Percentiles rank a stretch among this genome's conserved stretches.
Conservation (phyloP, 2,329 filamentous ascomycete species). For the Trichoderma citrinoviride region DNA sequence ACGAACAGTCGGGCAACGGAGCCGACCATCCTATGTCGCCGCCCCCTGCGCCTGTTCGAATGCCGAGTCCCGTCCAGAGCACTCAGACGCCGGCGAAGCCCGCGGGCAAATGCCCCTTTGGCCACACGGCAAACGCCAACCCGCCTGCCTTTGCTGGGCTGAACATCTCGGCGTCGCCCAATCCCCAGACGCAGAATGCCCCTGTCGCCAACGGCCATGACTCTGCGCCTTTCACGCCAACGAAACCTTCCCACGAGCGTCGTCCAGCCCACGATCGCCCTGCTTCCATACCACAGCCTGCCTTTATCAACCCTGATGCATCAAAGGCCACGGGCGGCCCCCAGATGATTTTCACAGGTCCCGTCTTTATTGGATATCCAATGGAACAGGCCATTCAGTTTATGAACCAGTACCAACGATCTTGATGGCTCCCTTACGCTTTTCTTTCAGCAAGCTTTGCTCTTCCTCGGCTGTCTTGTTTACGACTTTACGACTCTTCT, state of each 20-base stretch:
- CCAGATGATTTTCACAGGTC: conserved; percentile 85
- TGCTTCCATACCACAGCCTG: conserved; percentile 39
- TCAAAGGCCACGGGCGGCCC: conserved; percentile 42
- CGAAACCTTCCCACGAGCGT: conserved; percentile 27
- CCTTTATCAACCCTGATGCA: conserved; percentile 50
- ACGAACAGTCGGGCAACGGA: conserved; percentile 41
- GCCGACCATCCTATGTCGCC: conserved; percentile 50
- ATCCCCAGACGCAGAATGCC: conserved; percentile 21
- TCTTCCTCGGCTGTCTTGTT: conserved; percentile 15
- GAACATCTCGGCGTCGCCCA: conserved; percentile 20
- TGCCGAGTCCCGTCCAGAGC: conserved; percentile 41
- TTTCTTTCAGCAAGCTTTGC: conserved; percentile 21
- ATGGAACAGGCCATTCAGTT: conserved; percentile 77
- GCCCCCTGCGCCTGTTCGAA: conserved; percentile 56
- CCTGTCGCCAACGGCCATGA: conserved; percentile 20
- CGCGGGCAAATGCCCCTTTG: conserved; percentile 58
- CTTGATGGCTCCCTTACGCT: conserved; percentile 25
- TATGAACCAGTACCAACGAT: conserved; percentile 57
- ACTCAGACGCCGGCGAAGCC: conserved; percentile 29
- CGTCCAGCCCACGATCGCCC: conserved; percentile 24
- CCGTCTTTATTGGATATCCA: conserved; percentile 89
- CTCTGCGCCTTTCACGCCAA: conserved; percentile 26
- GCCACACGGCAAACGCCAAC: conserved; percentile 48
- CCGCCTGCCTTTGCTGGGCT: conserved; percentile 37
- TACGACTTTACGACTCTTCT: neutral